Evolutionary conservation across 768 basidiomycete genomes (phyloP), one percentile per base, ranked within the genome.

Genomic region (Serendipita indica): DNA sequence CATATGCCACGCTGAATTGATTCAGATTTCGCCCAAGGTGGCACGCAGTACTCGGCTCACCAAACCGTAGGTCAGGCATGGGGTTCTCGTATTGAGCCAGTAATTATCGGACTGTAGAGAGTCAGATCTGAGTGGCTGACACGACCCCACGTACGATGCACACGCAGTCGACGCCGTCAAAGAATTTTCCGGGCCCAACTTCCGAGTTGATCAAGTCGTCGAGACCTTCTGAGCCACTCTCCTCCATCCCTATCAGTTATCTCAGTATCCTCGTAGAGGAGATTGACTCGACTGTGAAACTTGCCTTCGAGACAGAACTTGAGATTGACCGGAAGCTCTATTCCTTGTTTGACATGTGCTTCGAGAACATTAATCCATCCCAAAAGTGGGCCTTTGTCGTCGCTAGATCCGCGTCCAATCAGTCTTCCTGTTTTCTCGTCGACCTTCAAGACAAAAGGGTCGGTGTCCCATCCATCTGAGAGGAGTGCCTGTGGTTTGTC

Each of bases 361-460:
- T 94, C 83, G 43, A 96, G 75, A 41, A 91, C 84, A 66, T 92
- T 91, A 60, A 94, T 70, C 90, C 90, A 93, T 13, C 86, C 90
- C 6, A 89, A 71, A 39, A 93, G 75, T 13, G 89, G 89, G 0
- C 90, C 90, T 70, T 94, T 94, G 74, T 93, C 92, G 68, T 93
- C 90, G 10, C 85, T 82, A 28, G 86, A 81, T 16, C 91, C 93
- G 57, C 91, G 84, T 3, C 92, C 92, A 60, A 87, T 82, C 25
- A 96, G 72, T 61, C 79, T 79, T 13, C 76, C 77, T 1, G 73
- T 72, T 60, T 77, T 73, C 61, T 75, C 70, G 62, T 79, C 75
- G 28, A 71, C 71, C 2, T 78, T 79, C 39, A 96, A 77, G 7
- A 70, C 75, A 73, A 94, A 96, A 0, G 93, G 92, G 45, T 90